phyloP scores from a whole-genome alignment of 352 stramenopile genomes.

The Thraustotheca clavata region DNA sequence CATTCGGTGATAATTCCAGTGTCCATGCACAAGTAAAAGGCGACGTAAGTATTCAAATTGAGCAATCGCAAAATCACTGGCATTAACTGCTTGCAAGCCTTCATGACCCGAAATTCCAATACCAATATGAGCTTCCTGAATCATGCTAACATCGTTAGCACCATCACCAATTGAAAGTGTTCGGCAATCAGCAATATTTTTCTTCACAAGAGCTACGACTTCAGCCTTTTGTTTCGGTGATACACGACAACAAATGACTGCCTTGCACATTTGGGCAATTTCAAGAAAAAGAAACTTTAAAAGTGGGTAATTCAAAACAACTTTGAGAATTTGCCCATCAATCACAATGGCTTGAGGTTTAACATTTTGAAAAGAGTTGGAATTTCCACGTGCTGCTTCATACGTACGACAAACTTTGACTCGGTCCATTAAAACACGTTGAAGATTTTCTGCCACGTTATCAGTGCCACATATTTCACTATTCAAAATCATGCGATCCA shows the following conservation, averaged over 20 bases:
- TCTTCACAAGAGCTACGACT: conserved; percentile 81
- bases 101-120: conserved; percentile 98
- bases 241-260: conserved; percentile 87
- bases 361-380: conserved; percentile 5
- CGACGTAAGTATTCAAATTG: conserved; percentile 97
- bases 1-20: conserved; percentile 98
- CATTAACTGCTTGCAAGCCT: conserved; percentile 98
- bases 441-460: neutral
- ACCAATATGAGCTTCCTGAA: conserved; percentile 97
- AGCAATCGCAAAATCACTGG: conserved; percentile 96
- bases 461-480: conserved; percentile 28
- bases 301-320: conserved; percentile 64
- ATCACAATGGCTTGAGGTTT: conserved; percentile 47
- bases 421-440: neutral
- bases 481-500: conserved; percentile 86
- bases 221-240: conserved; percentile 90
- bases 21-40: conserved; percentile 95
- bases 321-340: conserved; percentile 56
- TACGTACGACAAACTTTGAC: conserved; percentile 25
- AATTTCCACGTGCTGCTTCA: neutral
- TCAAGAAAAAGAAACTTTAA: conserved; percentile 79
- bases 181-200: conserved; percentile 69
- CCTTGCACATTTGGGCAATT: conserved; percentile 69
- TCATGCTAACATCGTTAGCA: conserved; percentile 99
- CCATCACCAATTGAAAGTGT: conserved; percentile 97